Evolutionary conservation across 225 moss, liverwort and hornwort genomes (phyloP), one percentile per base, ranked within the genome.

Genomic region (Bryum argenteum): DNA sequence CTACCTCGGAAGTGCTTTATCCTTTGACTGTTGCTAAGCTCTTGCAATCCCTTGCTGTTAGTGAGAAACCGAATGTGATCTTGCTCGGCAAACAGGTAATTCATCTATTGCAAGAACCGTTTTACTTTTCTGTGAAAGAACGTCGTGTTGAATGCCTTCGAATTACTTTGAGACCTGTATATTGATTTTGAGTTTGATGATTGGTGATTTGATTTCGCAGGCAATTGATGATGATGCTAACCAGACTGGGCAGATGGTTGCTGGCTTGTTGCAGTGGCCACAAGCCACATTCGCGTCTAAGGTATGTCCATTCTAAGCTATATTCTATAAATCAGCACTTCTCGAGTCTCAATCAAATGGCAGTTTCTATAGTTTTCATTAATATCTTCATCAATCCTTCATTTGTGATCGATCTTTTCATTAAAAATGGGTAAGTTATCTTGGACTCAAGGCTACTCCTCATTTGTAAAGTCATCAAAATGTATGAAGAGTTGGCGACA

Each of bases 191-290:
- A 14, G 44, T 11, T 48, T 48, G 22, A 28, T 13, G 4, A 22
- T 33, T 33, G 42, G 51, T 38, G 42, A 18, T 60, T 37, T 22
- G 23, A 73, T 54, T 16, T 60, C 77, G 24, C 83, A 92, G 89
- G 97, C 97, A 40, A 98, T 98, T 71, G 97, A 98, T 43, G 97
- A 94, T 71, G 97, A 98, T 51, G 89, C 89, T 28, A 94, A 98
- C 53, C 97, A 98, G 76, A 94, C 94, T 58, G 97, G 94, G 58
- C 97, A 98, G 79, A 98, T 98, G 97, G 91, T 92, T 48, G 97
- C 97, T 66, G 97, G 97, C 51, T 78, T 98, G 58, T 81, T 98
- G 58, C 78, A 85, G 24, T 98, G 97, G 97, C 97, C 97, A n/a
- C 97, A 98, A 85, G 97, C 85, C 61, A 92, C 92, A 51, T 94